phyloP scores from a whole-genome alignment of 345 rosid genomes.

The Corchorus olitorius region DNA sequence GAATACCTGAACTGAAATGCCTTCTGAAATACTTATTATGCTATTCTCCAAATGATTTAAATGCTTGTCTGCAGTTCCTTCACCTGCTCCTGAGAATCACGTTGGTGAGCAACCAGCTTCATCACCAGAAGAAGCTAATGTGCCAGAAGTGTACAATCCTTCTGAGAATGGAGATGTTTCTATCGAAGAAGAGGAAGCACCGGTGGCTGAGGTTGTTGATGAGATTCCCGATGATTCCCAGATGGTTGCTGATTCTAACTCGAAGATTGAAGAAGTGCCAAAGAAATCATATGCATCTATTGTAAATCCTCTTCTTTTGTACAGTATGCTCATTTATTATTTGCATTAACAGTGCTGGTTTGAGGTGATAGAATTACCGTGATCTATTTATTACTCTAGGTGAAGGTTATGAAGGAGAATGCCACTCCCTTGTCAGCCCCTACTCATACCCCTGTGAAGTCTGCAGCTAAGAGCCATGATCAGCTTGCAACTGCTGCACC shows the following conservation, averaged over 20 bases:
- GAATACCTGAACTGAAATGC: not conserved
- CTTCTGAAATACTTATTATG: not conserved
- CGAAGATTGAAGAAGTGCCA: constrained; percentile 64
- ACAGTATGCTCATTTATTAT: not conserved
- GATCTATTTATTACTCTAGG: constrained; percentile 32
- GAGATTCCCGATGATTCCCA: constrained; percentile 47
- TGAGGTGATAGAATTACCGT: not conserved
- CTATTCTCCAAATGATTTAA: constrained; percentile 1
- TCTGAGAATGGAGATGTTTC: constrained; percentile 46
- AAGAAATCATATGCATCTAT: constrained; percentile 95
- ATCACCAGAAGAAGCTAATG: constrained; percentile 40
- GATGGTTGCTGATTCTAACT: constrained; percentile 43
- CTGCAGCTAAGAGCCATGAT: constrained; percentile 64
- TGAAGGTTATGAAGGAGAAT: constrained; percentile 81
- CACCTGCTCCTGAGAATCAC: constrained; percentile 36
- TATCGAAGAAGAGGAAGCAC: constrained; percentile 37
- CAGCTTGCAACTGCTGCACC: constrained; percentile 42
- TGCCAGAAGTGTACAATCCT: constrained; percentile 36
- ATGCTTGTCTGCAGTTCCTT: constrained; percentile 29
- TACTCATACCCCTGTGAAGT: constrained; percentile 45
- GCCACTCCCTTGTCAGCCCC: constrained; percentile 42
- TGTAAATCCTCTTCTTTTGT: constrained; percentile 44
- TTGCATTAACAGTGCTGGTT: not conserved
- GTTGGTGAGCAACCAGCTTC: constrained; percentile 39
- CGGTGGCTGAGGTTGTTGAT: constrained; percentile 58